Percentiles rank a stretch among this genome's conserved stretches.
Conservation (phyloP, 2,329 filamentous ascomycete genomes). For the Ophiostoma novo-ulmi region DNA sequence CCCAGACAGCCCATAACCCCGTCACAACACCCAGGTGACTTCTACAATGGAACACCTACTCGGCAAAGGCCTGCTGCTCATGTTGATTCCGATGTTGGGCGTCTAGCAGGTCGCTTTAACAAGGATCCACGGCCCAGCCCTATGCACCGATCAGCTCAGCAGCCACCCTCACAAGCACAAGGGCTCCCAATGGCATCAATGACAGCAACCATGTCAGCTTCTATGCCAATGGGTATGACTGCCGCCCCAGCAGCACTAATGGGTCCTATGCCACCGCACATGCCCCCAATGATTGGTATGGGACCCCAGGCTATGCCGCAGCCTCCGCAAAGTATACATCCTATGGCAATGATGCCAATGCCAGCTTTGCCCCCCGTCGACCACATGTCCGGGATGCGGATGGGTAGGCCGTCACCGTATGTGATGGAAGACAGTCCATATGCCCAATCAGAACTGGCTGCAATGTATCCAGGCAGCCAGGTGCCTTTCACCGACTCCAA, state of each 20-base stretch:
- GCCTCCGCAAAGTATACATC: conserved; percentile 21
- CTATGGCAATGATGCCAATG: conserved; percentile 33
- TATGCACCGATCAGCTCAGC: conserved; percentile 23
- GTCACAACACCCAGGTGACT: conserved; percentile 35
- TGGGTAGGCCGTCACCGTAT: conserved; percentile 37
- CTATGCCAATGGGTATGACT: conserved; percentile 20
- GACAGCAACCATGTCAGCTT: conserved; percentile 7
- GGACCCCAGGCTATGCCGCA: conserved; percentile 25
- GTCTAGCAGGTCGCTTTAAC: conserved; percentile 47
- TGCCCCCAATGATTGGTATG: conserved; percentile 30
- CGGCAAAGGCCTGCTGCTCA: conserved; percentile 41
- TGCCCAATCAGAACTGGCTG: conserved; percentile 26
- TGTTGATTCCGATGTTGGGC: conserved; percentile 44
- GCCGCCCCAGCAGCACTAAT: conserved; percentile 5
- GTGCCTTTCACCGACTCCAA: conserved; percentile 9
- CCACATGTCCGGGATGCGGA: conserved; percentile 29
- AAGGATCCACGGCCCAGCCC: conserved; percentile 40
- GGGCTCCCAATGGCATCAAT: not conserved
- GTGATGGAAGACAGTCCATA: conserved; percentile 42
- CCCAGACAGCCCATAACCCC: conserved; percentile 22
- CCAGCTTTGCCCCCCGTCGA: conserved; percentile 30
- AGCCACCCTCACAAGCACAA: conserved; percentile 26
- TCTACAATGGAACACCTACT: conserved; percentile 40
- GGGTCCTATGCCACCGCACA: conserved; percentile 21
- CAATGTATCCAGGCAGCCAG: conserved; percentile 11